Percentiles rank a stretch among this genome's conserved stretches.
Conservation (phyloP, 768 basidiomycete genomes). For the Auriscalpium vulgare region DNA sequence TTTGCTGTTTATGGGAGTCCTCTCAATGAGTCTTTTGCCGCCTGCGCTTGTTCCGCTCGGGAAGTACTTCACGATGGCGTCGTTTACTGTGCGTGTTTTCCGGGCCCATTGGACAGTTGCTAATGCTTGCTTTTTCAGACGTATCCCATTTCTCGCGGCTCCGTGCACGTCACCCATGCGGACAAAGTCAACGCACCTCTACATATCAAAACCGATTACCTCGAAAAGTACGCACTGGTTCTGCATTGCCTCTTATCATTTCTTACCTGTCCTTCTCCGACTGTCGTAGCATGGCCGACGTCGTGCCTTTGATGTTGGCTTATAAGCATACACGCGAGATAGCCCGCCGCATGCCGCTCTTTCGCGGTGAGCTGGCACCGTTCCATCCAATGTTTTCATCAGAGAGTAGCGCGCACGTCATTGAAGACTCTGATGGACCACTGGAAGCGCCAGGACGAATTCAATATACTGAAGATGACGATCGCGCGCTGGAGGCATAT, state of each 20-base stretch:
- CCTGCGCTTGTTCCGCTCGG: not conserved
- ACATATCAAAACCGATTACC: slow-evolving; percentile 10
- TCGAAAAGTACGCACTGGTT: not conserved
- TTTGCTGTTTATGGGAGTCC: not conserved
- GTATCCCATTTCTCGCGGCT: slow-evolving; percentile 17
- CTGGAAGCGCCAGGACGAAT: slow-evolving; percentile 21
- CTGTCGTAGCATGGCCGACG: slow-evolving; percentile 18
- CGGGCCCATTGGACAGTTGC: not conserved
- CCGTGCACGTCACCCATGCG: slow-evolving; percentile 16
- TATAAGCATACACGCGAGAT: slow-evolving; percentile 53
- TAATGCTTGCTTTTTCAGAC: not conserved
- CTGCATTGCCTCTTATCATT: not conserved
- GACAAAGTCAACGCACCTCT: slow-evolving; percentile 13
- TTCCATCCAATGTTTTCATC: slow-evolving; percentile 25
- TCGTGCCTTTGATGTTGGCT: slow-evolving; percentile 39
- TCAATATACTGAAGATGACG: slow-evolving; percentile 24
- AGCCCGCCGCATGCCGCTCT: slow-evolving; percentile 41
- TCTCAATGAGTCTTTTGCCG: slow-evolving; percentile 6
- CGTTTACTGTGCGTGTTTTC: not conserved
- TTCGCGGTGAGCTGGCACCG: slow-evolving; percentile 24
- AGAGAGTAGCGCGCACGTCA: slow-evolving; percentile 21
- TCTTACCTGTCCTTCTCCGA: not conserved
- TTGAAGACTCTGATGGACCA: slow-evolving; percentile 3
- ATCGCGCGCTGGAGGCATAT: slow-evolving; percentile 24
- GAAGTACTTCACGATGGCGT: not conserved